Conservation (phyloP, 208 protist genomes). For the Acanthamoeba culbertsoni region DNA sequence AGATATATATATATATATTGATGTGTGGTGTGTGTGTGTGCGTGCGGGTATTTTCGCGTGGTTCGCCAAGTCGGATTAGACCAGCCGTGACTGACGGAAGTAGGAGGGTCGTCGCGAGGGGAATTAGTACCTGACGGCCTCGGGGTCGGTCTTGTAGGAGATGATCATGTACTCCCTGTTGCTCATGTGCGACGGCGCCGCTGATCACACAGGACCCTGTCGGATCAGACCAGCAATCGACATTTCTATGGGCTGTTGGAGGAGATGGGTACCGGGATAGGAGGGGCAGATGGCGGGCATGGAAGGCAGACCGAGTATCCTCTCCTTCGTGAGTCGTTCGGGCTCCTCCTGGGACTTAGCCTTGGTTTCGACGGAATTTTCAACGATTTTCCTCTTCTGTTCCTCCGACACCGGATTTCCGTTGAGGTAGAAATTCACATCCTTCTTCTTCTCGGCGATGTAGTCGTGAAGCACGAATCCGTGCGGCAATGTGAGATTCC, state of each 20-base stretch:
- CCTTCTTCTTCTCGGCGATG: neutral
- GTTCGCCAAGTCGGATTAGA: no score
- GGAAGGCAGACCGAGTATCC: neutral
- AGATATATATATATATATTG: no score
- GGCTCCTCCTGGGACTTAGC: neutral
- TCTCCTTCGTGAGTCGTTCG: neutral
- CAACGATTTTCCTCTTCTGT: neutral
- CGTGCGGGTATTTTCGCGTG: no score
- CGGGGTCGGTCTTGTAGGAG: constrained; percentile 11
- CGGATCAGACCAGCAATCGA: neutral
- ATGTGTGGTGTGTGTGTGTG: no score
- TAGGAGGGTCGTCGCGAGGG: neutral
- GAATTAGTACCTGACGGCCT: neutral
- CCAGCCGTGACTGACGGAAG: neutral
- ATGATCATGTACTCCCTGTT: constrained; percentile 53
- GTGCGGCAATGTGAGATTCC: constrained; percentile 5
- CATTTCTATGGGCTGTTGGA: no score
- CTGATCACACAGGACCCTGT: neutral
- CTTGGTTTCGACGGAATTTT: neutral
- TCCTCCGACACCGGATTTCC: neutral
- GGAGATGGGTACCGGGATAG: neutral
- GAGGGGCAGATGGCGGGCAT: constrained; percentile 23
- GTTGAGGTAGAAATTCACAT: neutral
- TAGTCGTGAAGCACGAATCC: constrained; percentile 44
- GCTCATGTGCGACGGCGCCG: neutral